Percentiles rank a stretch among this genome's conserved stretches.
Conservation (phyloP, 768 basidiomycete genomes). For the Wakefieldia striispora region DNA sequence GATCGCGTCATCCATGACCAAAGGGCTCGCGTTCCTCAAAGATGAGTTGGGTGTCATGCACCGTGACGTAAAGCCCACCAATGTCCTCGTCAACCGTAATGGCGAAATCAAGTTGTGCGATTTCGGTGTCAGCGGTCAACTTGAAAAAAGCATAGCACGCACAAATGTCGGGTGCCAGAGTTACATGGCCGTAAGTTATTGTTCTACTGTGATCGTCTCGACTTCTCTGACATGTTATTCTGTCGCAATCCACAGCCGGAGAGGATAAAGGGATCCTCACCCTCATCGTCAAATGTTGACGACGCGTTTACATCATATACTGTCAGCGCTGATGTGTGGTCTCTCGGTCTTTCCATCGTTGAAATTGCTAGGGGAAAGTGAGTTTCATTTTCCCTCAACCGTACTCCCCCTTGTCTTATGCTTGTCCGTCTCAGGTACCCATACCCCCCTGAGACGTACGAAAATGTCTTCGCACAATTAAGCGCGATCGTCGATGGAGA, state of each 20-base stretch:
- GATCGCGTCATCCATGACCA: slow-evolving; percentile 79
- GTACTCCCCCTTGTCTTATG: background rate
- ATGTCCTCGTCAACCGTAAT: slow-evolving; percentile 84
- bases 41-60: slow-evolving; percentile 90
- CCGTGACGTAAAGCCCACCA: slow-evolving; percentile 89
- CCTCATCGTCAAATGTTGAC: slow-evolving; percentile 30
- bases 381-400: background rate
- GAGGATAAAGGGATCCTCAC: slow-evolving; percentile 90
- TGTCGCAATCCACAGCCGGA: slow-evolving; percentile 62
- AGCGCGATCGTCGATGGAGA: slow-evolving; percentile 97
- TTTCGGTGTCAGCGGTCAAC: slow-evolving; percentile 97
- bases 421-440: slow-evolving; percentile 55
- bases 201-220: background rate
- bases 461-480: slow-evolving; percentile 94
- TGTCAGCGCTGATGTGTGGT: slow-evolving; percentile 97
- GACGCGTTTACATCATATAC: slow-evolving; percentile 64
- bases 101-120: slow-evolving; percentile 95
- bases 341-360: slow-evolving; percentile 89
- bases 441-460: slow-evolving; percentile 96
- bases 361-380: slow-evolving; percentile 80
- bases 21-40: slow-evolving; percentile 92
- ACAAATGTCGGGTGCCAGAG: slow-evolving; percentile 99
- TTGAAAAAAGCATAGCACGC: slow-evolving; percentile 94
- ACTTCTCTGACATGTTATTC: slow-evolving; percentile 1
- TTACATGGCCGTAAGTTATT: slow-evolving; percentile 88